A percentile compares a stretch with the other conserved stretches of the same genome.
phyloP scores from a whole-genome alignment of 1,284 basidiomycete species.

The Exobasidium cylindrosporum region DNA sequence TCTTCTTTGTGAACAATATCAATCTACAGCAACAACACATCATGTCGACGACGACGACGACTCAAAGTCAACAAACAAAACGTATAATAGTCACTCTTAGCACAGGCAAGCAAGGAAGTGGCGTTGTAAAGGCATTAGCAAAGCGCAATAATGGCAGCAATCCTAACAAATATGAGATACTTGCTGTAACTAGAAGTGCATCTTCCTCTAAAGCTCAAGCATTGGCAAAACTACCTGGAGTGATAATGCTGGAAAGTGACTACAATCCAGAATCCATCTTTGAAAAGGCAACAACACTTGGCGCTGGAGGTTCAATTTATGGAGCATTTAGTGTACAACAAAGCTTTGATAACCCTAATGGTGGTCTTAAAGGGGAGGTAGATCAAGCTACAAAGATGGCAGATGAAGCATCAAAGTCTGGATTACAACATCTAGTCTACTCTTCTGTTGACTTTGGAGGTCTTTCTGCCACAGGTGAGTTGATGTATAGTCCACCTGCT shows the following conservation, averaged over 20 bases:
- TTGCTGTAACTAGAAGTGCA: background rate
- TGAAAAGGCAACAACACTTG: background rate
- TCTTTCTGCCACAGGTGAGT: no score
- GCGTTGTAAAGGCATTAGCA: background rate
- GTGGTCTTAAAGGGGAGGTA: background rate
- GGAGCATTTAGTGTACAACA: constrained; percentile 10
- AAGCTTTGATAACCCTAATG: background rate
- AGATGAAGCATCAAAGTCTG: constrained; percentile 5
- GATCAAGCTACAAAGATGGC: background rate
- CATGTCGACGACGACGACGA: no score
- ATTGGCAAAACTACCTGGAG: background rate
- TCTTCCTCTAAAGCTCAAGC: background rate
- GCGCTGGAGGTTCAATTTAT: background rate
- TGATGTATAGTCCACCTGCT: no score
- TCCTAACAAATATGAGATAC: background rate
- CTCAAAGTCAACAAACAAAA: no score
- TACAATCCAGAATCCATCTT: background rate
- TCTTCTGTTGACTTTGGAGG: constrained; percentile 1
- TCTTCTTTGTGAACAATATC: no score
- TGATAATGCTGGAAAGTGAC: background rate
- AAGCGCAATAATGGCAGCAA: background rate
- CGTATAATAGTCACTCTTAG: no score
- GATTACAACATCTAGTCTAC: constrained; percentile 2
- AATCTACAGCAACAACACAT: no score
- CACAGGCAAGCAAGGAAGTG: constrained; percentile 5